Conservation (phyloP, 2,329 filamentous ascomycete genomes). For the Orbilia brochopaga region DNA sequence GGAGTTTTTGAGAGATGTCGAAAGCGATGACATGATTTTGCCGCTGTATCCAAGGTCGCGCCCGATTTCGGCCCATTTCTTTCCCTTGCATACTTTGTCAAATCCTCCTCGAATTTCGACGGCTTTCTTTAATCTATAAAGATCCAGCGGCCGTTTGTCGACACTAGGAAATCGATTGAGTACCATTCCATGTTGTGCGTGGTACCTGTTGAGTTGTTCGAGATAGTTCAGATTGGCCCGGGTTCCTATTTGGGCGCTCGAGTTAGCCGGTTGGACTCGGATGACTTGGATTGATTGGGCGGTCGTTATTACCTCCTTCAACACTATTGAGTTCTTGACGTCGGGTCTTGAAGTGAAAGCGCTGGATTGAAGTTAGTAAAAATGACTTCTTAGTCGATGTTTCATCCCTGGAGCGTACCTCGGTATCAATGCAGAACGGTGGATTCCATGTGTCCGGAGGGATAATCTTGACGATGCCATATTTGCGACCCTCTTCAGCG, state of each 20-base stretch:
- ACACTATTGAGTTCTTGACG: slow-evolving; percentile 97
- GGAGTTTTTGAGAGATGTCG: slow-evolving; percentile 96
- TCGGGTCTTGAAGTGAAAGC: slow-evolving; percentile 94
- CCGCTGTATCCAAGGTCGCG: slow-evolving; percentile 95
- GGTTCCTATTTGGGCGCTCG: slow-evolving; percentile 67
- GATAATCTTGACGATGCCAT: slow-evolving; percentile 93
- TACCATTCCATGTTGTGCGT: slow-evolving; percentile 94
- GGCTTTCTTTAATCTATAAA: slow-evolving; percentile 95
- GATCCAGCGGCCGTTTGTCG: slow-evolving; percentile 93
- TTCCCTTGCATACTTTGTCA: slow-evolving; percentile 92
- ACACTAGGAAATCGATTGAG: slow-evolving; percentile 94
- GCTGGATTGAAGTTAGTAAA: slow-evolving; percentile 63
- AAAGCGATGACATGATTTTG: slow-evolving; percentile 99
- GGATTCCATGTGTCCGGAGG: slow-evolving; percentile 94
- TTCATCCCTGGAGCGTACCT: slow-evolving; percentile 65
- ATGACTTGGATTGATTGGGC: not conserved
- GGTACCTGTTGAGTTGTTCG: slow-evolving; percentile 92
- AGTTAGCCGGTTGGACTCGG: slow-evolving; percentile 2
- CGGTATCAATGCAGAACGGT: slow-evolving; percentile 92
- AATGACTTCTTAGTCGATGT: not conserved
- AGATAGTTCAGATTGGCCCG: slow-evolving; percentile 95
- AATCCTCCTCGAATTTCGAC: slow-evolving; percentile 95
- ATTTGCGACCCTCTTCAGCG: slow-evolving; percentile 79
- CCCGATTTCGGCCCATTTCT: slow-evolving; percentile 99
- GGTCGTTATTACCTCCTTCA: slow-evolving; percentile 75